phyloP scores from a whole-genome alignment of 169 alveolate species.

The Plasmodium fragile region DNA sequence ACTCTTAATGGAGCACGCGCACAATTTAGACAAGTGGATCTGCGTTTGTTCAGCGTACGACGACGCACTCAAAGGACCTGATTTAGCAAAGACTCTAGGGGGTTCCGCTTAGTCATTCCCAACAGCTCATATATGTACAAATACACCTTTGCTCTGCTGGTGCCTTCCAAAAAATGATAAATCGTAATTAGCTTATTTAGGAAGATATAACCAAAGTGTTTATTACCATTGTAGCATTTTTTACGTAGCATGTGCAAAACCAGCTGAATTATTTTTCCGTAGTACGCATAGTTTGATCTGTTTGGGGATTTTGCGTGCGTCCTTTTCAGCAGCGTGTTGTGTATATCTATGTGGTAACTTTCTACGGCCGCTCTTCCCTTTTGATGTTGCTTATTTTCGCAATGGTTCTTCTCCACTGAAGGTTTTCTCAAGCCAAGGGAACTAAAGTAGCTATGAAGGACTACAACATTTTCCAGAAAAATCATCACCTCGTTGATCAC shows the following conservation, averaged over 20 bases:
- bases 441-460: slow-evolving; percentile 36
- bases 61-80: slow-evolving; percentile 17
- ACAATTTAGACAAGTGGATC: not conserved
- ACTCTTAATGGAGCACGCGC: not conserved
- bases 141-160: slow-evolving; percentile 18
- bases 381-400: not conserved
- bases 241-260: slow-evolving; percentile 39
- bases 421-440: not conserved
- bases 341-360: slow-evolving; percentile 8
- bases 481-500: slow-evolving; percentile 47
- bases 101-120: slow-evolving; percentile 21
- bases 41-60: not conserved
- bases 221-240: slow-evolving; percentile 45
- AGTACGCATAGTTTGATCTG: slow-evolving; percentile 25
- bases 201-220: slow-evolving; percentile 49
- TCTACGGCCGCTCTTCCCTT: not conserved
- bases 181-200: slow-evolving; percentile 64
- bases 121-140: slow-evolving; percentile 62
- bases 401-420: not conserved
- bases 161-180: slow-evolving; percentile 45
- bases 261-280: slow-evolving; percentile 28
- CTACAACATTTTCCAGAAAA: slow-evolving; percentile 43
- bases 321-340: slow-evolving; percentile 24
- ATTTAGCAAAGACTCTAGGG: slow-evolving; percentile 35
- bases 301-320: slow-evolving; percentile 10